Conservation (phyloP, 192 early-diverging fungal species). For the Linnemannia elongata region DNA sequence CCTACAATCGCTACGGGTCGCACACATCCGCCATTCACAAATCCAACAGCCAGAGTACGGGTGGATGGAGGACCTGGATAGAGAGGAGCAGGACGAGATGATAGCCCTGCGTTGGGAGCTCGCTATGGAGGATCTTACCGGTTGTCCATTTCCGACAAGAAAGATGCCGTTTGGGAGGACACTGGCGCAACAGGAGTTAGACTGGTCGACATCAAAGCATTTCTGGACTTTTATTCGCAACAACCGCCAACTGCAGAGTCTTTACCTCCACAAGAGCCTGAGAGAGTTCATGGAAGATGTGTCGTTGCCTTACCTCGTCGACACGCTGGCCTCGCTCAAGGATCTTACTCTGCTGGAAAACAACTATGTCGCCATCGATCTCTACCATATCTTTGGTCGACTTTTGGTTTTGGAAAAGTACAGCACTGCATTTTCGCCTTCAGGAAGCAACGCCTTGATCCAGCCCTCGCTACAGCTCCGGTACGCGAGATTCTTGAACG, state of each 20-base stretch:
- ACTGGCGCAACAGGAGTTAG: not conserved
- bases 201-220: not conserved
- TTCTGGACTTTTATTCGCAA: not conserved
- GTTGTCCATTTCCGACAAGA: not conserved
- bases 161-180: not conserved
- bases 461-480: not conserved
- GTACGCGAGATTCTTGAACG: not conserved
- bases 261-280: not conserved
- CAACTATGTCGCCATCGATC: not conserved
- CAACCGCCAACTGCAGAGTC: not conserved
- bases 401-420: not conserved
- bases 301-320: not conserved
- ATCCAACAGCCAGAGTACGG: not conserved
- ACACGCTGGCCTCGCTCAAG: not conserved
- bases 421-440: not conserved
- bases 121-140: not conserved
- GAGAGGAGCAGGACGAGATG: not conserved
- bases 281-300: not conserved
- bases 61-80: not conserved
- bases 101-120: not conserved
- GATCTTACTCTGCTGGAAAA: not conserved
- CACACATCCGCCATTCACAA: not conserved
- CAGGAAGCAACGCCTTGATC: not conserved
- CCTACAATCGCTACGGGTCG: not conserved
- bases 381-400: not conserved